Base-by-base conservation (phyloP, 1,284 basidiomycete species). In the Cryptococcus floricola region DNA sequence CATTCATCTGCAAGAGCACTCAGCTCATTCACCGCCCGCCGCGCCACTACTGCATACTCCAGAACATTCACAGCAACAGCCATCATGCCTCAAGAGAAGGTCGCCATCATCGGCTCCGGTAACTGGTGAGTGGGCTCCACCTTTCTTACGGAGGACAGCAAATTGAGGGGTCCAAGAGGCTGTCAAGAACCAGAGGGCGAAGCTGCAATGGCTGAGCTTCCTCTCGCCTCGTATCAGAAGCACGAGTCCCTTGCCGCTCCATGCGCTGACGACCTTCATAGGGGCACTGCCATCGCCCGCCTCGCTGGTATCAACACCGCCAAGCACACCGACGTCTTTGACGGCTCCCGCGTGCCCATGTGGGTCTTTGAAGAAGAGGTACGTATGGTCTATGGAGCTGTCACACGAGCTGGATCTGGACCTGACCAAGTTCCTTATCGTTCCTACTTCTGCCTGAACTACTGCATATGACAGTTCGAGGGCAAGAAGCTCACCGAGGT, bases 211-310 rank as follows among this genome's bases (percentile, higher is more conserved):
- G 45, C 23, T 2, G 10, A 14, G 31, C 28, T 34, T 37, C 13
- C 16, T 10, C 28, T 8, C n/a, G 25, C n/a, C n/a, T 16, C 34
- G 28, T 31, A 10, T 31, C 31, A 31, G 31, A 31, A 10, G 10
- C 31, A 10, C 5, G 10, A 31, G 6, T 31, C 31, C 31, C 7
- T 6, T 34, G 2, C 7, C 1, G 27, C 6, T 13, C 23, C 18
- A 41, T 41, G 41, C 39, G 23, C 38, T 51, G 37, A 28, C 25
- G 16, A 42, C 44, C n/a, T 56, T 34, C 66, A 14, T 61, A 80
- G 81, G 82, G 83, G 82, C 6, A 82, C 81, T 5, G 81, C 82
- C 14, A 83, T 83, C 54, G 81, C 81, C 31, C 74, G 78, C 39
- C 77, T 84, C 43, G 80, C 81, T 12, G 74, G 73, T 19, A 59